Conservation (phyloP, 2,329 filamentous ascomycete genomes). For the Colletotrichum salicis region DNA sequence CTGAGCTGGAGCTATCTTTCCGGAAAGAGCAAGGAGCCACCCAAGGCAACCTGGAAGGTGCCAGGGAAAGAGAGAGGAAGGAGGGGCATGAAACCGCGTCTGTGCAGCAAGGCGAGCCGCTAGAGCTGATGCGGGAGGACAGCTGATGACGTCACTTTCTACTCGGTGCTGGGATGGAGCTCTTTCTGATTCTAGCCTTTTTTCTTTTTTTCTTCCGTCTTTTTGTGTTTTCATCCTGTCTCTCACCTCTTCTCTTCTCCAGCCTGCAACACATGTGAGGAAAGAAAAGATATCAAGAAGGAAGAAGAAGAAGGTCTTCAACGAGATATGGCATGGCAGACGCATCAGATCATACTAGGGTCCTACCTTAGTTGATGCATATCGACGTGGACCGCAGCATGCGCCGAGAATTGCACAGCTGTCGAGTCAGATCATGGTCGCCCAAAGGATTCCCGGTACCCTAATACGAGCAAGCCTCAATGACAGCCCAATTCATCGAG, state of each 20-base stretch:
- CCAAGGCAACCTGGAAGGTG: neutral
- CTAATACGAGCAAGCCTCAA: neutral
- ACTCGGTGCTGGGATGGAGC: constrained; percentile 13
- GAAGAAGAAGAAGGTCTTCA: neutral
- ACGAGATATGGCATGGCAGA: neutral
- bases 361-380: neutral
- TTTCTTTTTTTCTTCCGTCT: too few relatives aligned
- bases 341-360: neutral
- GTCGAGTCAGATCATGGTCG: neutral
- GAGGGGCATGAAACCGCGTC: constrained; percentile 30
- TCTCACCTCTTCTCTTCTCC: neutral
- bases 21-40: neutral
- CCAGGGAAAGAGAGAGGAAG: neutral
- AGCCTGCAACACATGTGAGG: too few relatives aligned
- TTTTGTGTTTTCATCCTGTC: neutral
- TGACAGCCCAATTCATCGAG: neutral
- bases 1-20: neutral
- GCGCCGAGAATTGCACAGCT: neutral
- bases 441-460: neutral
- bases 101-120: constrained; percentile 10
- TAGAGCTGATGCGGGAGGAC: neutral
- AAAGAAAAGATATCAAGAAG: neutral
- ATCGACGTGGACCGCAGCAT: neutral
- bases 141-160: constrained; percentile 17
- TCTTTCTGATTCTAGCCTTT: constrained; percentile 19